Base-by-base conservation (phyloP, 2,329 filamentous ascomycete genomes). In the Phyllosticta citriasiana region DNA sequence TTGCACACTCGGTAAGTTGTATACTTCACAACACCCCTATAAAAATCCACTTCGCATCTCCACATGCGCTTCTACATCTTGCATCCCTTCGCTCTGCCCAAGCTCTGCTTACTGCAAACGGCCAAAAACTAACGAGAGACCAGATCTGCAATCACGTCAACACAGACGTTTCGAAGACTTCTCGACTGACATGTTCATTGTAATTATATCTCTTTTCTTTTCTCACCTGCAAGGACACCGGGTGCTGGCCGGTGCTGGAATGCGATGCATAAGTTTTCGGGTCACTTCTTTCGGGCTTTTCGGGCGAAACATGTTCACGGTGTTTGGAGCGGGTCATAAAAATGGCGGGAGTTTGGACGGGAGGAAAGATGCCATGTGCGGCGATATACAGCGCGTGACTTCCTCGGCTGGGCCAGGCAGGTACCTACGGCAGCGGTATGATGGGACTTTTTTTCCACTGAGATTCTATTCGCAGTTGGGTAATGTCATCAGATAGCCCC, bases 321-420 rank as follows among this genome's bases (percentile, higher is more conserved):
- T 60, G 53, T 60, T 60, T 22, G 58, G 53, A 25, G 55, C 40
- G 53, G 58, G 25, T 51, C 56, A 53, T 55, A 60, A 59, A 60
- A 40, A n/a, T 14, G 53, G 22, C 19, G 25, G 58, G 58, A 56
- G 58, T 60, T 54, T 52, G 58, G 40, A 56, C 53, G 58, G n/a
- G 3, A 47, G 16, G 16, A n/a, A 22, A 60, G 35, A 16, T 53
- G 58, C 51, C 35, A 60, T 56, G 58, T 55, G 24, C 53, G 16
- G 35, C 14, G 47, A 54, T 27, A 55, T 10, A 60, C 55, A 27
- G 58, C 58, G 58, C 58, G 58, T 60, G 58, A 60, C 58, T 60
- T 60, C 53, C 33, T 50, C 19, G 54, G 58, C 58, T 60, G 58
- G 58, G 55, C 40, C 40, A 47, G 40, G 40, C 40, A 47, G 27